Evolutionary conservation across 2,329 filamentous ascomycete species (phyloP).

Genomic region (Chaetomiaceae sp.): DNA sequence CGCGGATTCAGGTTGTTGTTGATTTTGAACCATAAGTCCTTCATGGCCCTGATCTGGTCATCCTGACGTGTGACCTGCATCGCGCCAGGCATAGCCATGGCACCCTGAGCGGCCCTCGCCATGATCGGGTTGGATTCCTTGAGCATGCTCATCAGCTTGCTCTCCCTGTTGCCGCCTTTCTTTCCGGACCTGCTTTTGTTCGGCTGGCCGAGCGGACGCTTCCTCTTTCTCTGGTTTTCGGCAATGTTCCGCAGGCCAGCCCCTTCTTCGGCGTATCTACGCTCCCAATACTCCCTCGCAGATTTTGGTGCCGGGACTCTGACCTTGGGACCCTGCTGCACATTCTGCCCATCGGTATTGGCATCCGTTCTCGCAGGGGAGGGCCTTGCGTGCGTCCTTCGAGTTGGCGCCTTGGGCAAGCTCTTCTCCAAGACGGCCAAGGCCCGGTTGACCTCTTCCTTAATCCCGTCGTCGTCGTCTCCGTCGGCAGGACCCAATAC

Average conservation of each 20-base stretch:
- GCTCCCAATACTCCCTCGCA: constrained; percentile 6
- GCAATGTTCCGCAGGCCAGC: neutral
- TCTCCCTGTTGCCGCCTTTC: neutral
- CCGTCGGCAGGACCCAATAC: too few species aligned
- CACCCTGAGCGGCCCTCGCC: constrained; percentile 2
- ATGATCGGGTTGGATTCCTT: neutral
- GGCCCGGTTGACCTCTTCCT: too few species aligned
- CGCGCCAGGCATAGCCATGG: neutral
- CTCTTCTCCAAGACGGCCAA: too few species aligned
- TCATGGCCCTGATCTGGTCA: neutral
- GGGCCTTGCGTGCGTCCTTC: too few species aligned
- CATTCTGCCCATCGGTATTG: too few species aligned
- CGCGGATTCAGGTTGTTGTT: neutral
- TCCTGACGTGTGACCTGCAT: neutral
- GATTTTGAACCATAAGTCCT: neutral
- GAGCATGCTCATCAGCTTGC: neutral
- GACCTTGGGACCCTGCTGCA: neutral
- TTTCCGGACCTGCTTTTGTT: neutral
- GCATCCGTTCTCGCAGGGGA: too few species aligned
- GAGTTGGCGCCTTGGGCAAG: too few species aligned
- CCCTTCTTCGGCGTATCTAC: neutral
- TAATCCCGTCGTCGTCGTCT: too few species aligned
- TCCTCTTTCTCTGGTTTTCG: neutral
- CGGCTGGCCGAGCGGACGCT: neutral
- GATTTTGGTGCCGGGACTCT: neutral